Evolutionary conservation across 441 rosid genomes (phyloP).

Genomic region (Bruguiera hainesii): DNA sequence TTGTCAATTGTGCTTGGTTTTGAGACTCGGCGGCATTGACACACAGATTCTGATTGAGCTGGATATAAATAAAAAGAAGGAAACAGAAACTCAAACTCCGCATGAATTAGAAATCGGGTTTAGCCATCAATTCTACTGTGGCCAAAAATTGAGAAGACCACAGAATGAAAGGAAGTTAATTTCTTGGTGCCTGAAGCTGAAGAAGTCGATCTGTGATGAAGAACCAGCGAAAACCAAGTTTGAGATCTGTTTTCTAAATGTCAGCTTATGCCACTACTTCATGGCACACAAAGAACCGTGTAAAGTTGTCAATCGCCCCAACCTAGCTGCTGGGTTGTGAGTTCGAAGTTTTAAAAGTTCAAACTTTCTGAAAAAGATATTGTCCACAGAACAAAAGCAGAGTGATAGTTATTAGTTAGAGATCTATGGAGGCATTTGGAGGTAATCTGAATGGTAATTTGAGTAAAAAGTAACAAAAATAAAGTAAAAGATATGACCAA

Average conservation of each 20-base stretch:
- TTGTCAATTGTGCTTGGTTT: constrained; percentile 7
- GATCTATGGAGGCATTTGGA: constrained; percentile 1
- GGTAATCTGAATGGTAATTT: background rate
- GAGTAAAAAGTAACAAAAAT: background rate
- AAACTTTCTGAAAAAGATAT: background rate
- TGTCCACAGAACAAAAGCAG: constrained; percentile 7
- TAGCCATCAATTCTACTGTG: background rate
- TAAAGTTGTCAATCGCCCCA: no score
- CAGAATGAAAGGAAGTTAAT: constrained; percentile 4
- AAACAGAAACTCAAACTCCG: background rate
- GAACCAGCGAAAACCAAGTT: constrained; percentile 16
- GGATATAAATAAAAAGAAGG: background rate
- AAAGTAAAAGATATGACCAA: background rate
- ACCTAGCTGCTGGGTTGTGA: background rate
- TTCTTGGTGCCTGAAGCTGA: constrained; percentile 1
- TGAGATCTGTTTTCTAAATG: constrained; percentile 21
- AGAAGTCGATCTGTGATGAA: constrained; percentile 6
- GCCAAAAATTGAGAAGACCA: background rate
- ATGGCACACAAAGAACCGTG: background rate
- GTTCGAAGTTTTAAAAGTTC: background rate
- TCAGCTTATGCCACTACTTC: constrained; percentile 1
- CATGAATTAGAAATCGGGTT: background rate
- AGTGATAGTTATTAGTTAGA: background rate
- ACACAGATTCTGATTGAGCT: background rate
- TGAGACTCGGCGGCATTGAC: background rate